Base-by-base conservation (phyloP, 23 red algal genomes). In the Pyropia yezoensis region DNA sequence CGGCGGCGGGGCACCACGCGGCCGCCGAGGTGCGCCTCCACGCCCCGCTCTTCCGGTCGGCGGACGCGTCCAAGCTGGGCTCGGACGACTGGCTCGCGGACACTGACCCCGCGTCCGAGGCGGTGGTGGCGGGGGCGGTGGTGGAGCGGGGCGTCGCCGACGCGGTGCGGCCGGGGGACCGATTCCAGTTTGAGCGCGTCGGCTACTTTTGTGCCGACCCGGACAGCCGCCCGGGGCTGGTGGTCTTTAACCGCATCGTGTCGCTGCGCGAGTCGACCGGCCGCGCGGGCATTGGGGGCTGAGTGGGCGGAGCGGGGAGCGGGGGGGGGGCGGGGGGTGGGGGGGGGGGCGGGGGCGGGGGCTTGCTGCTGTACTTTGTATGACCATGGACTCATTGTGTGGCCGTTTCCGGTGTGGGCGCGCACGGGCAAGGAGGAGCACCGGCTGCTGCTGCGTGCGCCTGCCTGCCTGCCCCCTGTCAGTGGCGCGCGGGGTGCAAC, bases 141-240 rank as follows among this genome's bases (percentile, higher is more conserved):
- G 77, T 89, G 52, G 94, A 98, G 51, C 16, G 19, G 8, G 54
- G 68, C 50, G 4, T 47, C 39, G 85, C 65, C 16, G 64, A 50
- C 18, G 33, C 54, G 3, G 47, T 50, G 28, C 33, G 69, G n/a
- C 54, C 49, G 18, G 79, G 85, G 28, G 74, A 77, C 51, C 74
- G 68, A 7, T 90, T 88, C 52, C 94, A 98, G 72, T 98, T 98
- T 82, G 94, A 98, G 66, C 61, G 94, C 33, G 79, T 80, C 14
- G 94, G 94, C n/a, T 98, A 77, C 33, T 98, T 90, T 49, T 65
- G 68, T 8, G 72, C 74, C 16, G 94, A 98, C 34, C 51, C 73
- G 6, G 84, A 89, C 49, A 68, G 59, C 25, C 69, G 24, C 6
- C 16, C 50, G 32, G 68, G 71, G 24, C 54, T 70, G 15, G 50